These are phyloP conservation scores for Trametes maxima DNA, from an alignment of 768 basidiomycete genomes.

Conservation along the genomic window DNA sequence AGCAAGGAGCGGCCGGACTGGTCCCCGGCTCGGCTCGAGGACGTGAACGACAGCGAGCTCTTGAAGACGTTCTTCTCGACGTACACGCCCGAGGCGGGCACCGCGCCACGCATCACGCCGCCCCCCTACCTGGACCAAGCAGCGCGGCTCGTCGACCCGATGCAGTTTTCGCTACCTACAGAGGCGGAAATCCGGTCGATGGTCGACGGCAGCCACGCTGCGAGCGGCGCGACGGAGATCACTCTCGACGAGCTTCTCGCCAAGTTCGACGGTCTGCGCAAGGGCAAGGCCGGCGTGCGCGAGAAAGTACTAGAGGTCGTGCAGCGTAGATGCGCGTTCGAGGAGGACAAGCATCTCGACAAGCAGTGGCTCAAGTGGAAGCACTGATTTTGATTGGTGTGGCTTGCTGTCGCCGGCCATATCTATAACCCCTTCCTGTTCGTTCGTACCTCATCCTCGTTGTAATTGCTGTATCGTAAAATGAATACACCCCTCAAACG, in stretches of 20 bases:
- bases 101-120: constrained; percentile 31
- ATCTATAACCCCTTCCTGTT: not conserved
- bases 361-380: constrained; percentile 67
- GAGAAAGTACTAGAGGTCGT: constrained; percentile 83
- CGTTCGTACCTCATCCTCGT: not conserved
- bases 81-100: constrained; percentile 44
- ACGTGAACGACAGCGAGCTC: constrained; percentile 59
- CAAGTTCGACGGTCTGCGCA: constrained; percentile 50
- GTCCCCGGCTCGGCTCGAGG: constrained; percentile 64
- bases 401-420: not conserved
- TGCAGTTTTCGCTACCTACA: constrained; percentile 66
- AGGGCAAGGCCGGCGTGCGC: constrained; percentile 60
- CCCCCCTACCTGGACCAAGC: constrained; percentile 27
- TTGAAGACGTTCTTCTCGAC: constrained; percentile 67
- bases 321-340: constrained; percentile 61
- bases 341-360: constrained; percentile 51
- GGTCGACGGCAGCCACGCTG: constrained; percentile 64
- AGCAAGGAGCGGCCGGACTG: constrained; percentile 61
- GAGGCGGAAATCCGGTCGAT: constrained; percentile 71
- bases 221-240: constrained; percentile 62
- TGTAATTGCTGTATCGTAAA: not conserved
- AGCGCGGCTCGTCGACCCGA: constrained; percentile 31
- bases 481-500: no score
- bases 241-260: constrained; percentile 64
- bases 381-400: constrained; percentile 30